Evolutionary conservation across 352 stramenopile genomes (phyloP), one percentile per base, ranked within the genome.

Genomic region (Blastocystis sp.): DNA sequence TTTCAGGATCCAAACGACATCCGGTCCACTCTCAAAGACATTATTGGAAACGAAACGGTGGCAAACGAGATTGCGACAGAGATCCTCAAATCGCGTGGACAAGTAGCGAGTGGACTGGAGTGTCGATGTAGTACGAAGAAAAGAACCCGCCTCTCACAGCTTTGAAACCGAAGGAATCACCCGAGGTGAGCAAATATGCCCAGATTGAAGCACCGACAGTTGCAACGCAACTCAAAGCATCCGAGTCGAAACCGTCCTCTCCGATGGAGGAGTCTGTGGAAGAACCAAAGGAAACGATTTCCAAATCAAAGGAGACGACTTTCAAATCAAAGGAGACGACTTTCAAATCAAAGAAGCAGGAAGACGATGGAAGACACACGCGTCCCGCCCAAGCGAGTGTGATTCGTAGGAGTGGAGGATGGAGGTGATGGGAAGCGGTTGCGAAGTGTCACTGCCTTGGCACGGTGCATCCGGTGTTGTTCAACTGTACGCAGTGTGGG

Each of bases 1-100:
- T 78, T 78, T 61, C 40, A 78, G n/a, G 67, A 78, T 61, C 34
- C 38, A 78, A 78, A 78, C 36, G 67, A 78, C 24, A 78, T 78
- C 38, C 16, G 36, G 57, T 27, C 67, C 4, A 34, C 42, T 59
- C 46, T 78, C 0, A 78, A 78, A 78, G 67, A 78, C 7, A 78
- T 78, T 78, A 78, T 78, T 51, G 67, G 67, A 42, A 78, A 78
- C 51, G 67, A 78, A 59, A 61, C 67, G 11, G 67, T 78, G 24
- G 67, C 67, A 44, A 78, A 78, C 32, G 29, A 42, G 16, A 78
- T 78, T 46, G 67, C 67, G 27, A 78, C 51, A 11, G 67, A 78
- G 57, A 78, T 78, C 48, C 67, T 78, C 44, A 78, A 78, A 78
- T 78, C 67, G 0, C 11, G 67, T 36, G 67, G 67, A 32, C 67